phyloP scores from a whole-genome alignment of 352 stramenopile genomes.

The Globisporangium carolinianum region DNA sequence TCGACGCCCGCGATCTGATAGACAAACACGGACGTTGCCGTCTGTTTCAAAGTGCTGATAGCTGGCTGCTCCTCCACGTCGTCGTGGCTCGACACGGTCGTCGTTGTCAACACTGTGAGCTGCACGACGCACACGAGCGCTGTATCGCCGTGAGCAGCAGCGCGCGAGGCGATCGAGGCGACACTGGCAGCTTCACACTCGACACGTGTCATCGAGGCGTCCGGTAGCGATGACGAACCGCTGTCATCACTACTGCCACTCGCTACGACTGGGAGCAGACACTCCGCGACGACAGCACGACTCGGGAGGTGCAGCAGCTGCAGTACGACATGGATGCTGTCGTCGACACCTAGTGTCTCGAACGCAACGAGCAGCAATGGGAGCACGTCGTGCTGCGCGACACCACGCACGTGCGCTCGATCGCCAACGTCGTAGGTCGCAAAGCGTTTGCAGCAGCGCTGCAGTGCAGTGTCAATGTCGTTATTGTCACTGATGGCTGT shows the following conservation, averaged over 20 bases:
- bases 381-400: constrained; percentile 3
- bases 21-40: not conserved
- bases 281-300: not conserved
- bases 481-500: not conserved
- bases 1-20: constrained; percentile 1
- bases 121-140: constrained; percentile 1
- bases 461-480: constrained; percentile 12
- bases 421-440: not conserved
- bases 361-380: constrained; percentile 6
- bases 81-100: not conserved
- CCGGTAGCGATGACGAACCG: not conserved
- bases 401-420: not conserved
- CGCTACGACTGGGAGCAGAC: not conserved
- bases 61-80: not conserved
- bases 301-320: constrained; percentile 5
- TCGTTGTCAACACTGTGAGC: constrained; percentile 3
- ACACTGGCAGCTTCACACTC: not conserved
- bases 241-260: not conserved
- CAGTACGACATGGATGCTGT: not conserved
- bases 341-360: not conserved
- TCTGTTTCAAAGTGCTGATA: not conserved
- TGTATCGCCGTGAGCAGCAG: not conserved
- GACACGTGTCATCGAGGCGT: not conserved
- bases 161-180: not conserved
- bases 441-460: constrained; percentile 27